These are phyloP conservation scores for Hepatocystis sp. DNA, from an alignment of 169 alveolate species.

Conservation along the genomic window DNA sequence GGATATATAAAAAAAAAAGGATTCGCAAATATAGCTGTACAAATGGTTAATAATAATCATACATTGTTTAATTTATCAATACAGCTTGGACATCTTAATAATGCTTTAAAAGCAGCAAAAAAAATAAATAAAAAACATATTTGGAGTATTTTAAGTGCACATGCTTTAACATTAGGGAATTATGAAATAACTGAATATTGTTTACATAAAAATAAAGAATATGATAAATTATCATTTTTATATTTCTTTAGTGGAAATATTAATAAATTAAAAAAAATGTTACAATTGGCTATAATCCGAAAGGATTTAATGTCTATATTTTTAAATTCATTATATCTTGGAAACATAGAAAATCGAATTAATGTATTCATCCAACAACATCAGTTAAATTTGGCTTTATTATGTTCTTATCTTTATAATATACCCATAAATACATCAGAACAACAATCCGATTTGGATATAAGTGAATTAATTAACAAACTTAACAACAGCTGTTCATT, in stretches of 20 bases:
- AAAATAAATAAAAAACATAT: constrained; percentile 79
- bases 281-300: constrained; percentile 78
- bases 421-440: constrained; percentile 78
- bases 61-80: constrained; percentile 81
- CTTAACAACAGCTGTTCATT: constrained; percentile 26
- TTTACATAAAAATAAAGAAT: constrained; percentile 88
- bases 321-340: constrained; percentile 83
- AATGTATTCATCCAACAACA: constrained; percentile 86
- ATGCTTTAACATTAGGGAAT: constrained; percentile 86
- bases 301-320: constrained; percentile 86
- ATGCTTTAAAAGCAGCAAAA: constrained; percentile 82
- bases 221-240: constrained; percentile 90
- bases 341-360: constrained; percentile 88
- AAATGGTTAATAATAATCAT: constrained; percentile 79
- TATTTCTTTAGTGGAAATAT: constrained; percentile 90
- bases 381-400: constrained; percentile 86
- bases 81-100: constrained; percentile 76
- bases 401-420: constrained; percentile 79
- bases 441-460: constrained; percentile 60
- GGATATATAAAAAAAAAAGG: constrained; percentile 82
- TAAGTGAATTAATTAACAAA: too few relatives aligned
- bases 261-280: constrained; percentile 83
- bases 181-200: constrained; percentile 92
- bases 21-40: constrained; percentile 78
- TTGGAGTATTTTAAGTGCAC: constrained; percentile 82